Evolutionary conservation across 2,329 filamentous ascomycete genomes (phyloP).

Genomic region (Byssoonygena ceratinophila): DNA sequence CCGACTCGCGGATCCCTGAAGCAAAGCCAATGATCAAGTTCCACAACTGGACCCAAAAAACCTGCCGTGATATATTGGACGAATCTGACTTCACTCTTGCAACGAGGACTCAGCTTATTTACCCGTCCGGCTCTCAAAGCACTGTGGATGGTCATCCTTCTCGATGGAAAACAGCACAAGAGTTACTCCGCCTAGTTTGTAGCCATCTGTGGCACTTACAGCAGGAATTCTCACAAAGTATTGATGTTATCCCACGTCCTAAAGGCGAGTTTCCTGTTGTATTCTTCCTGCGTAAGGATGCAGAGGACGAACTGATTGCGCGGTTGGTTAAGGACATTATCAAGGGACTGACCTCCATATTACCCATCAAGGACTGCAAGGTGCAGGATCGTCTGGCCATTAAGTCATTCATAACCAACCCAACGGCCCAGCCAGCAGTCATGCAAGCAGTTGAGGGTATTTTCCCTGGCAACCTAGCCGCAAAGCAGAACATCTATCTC

Average conservation of each 20-base stretch:
- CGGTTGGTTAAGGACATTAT: slow-evolving; percentile 37
- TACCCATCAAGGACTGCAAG: slow-evolving; percentile 19
- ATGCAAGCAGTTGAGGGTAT: slow-evolving; percentile 1
- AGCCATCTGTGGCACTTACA: slow-evolving; percentile 27
- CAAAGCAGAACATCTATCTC: slow-evolving; percentile 15
- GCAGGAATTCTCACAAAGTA: slow-evolving; percentile 33
- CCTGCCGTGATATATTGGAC: slow-evolving; percentile 50
- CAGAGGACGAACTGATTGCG: slow-evolving; percentile 37
- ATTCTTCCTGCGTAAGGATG: slow-evolving; percentile 44
- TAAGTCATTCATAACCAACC: slow-evolving; percentile 12
- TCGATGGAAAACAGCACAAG: slow-evolving; percentile 48
- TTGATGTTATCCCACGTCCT: slow-evolving; percentile 40
- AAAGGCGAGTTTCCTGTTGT: slow-evolving; percentile 45
- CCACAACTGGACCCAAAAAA: slow-evolving; percentile 42
- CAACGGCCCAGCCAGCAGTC: background rate
- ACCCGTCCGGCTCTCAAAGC: slow-evolving; percentile 47
- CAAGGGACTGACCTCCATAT: slow-evolving; percentile 22
- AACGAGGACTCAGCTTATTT: slow-evolving; percentile 51
- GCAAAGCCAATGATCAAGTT: slow-evolving; percentile 42
- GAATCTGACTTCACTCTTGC: slow-evolving; percentile 56
- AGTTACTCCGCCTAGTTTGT: slow-evolving; percentile 40
- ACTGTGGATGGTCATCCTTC: slow-evolving; percentile 44
- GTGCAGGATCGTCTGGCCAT: slow-evolving; percentile 2
- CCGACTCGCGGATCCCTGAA: slow-evolving; percentile 36
- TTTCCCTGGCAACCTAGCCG: slow-evolving; percentile 11